These are phyloP conservation scores for Metarhizium sp. DNA, from an alignment of 2,329 filamentous ascomycete species.

Conservation along the genomic window DNA sequence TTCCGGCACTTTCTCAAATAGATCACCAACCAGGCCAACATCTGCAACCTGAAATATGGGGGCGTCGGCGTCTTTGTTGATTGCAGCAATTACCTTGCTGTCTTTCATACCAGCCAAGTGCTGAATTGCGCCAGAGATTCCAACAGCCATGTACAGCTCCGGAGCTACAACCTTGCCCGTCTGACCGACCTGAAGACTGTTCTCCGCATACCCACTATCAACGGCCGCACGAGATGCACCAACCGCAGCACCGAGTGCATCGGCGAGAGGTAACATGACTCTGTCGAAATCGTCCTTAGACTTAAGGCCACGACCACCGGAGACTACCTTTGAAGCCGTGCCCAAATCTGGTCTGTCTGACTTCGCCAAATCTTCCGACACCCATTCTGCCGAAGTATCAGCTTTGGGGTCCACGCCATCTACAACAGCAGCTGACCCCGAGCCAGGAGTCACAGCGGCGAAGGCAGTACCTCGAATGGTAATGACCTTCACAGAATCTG, in stretches of 20 bases:
- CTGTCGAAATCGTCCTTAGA: conserved; percentile 96
- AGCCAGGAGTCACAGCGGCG: conserved; percentile 59
- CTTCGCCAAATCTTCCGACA: conserved; percentile 86
- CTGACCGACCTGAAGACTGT: conserved; percentile 95
- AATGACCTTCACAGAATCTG: conserved; percentile 76
- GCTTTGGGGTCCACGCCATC: conserved; percentile 78
- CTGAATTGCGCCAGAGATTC: conserved; percentile 95
- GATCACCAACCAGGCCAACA: conserved; percentile 86
- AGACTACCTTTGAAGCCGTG: conserved; percentile 84
- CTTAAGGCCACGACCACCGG: conserved; percentile 88
- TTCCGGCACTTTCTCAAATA: conserved; percentile 94
- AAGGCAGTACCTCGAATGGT: conserved; percentile 94
- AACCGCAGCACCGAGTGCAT: conserved; percentile 88
- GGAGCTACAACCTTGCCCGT: conserved; percentile 98
- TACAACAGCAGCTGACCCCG: conserved; percentile 67
- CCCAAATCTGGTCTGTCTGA: conserved; percentile 89
- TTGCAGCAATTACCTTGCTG: conserved; percentile 97
- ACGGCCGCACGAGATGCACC: conserved; percentile 92
- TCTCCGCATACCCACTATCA: conserved; percentile 95
- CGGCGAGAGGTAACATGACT: conserved; percentile 84
- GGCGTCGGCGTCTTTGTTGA: conserved; percentile 96
- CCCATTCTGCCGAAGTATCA: conserved; percentile 69
- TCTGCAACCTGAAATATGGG: conserved; percentile 98
- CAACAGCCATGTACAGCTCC: conserved; percentile 87
- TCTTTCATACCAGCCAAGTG: conserved; percentile 99